Evolutionary conservation across 208 protist genomes (phyloP).

Genomic region (Trypanosoma vivax): DNA sequence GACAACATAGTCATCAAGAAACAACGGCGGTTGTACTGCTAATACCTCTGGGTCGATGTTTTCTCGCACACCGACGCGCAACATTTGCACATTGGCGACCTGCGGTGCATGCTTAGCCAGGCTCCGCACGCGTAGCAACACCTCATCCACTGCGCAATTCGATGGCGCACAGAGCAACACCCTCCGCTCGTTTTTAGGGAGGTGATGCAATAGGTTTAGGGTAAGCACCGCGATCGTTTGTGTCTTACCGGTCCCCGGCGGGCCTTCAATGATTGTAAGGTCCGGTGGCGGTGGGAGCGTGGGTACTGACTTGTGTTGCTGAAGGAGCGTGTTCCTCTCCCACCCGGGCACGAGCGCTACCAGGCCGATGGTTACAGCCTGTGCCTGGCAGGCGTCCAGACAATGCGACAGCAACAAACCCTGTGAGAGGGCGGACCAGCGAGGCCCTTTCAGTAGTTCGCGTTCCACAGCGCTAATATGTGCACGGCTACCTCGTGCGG

Average conservation of each 20-base stretch:
- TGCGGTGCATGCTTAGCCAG: conserved; percentile 18
- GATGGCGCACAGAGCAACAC: conserved; percentile 80
- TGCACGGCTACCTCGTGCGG: conserved; percentile 19
- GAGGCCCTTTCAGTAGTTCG: conserved; percentile 12
- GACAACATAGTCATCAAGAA: conserved; percentile 53
- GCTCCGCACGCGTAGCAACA: conserved; percentile 52
- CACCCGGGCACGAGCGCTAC: conserved; percentile 38
- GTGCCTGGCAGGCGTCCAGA: conserved; percentile 65
- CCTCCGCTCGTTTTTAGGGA: conserved; percentile 20
- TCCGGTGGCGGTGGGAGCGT: conserved; percentile 23
- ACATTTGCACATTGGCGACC: conserved; percentile 18
- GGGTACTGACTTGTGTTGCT: neutral
- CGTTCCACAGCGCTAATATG: conserved; percentile 24
- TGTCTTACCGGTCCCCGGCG: conserved; percentile 88
- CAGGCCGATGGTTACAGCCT: conserved; percentile 52
- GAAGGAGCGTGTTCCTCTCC: conserved; percentile 11
- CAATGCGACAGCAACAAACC: conserved; percentile 27
- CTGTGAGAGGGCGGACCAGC: conserved; percentile 2
- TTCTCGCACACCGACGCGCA: conserved; percentile 67
- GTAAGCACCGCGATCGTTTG: conserved; percentile 76
- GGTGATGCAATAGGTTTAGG: conserved; percentile 59
- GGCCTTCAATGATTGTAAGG: conserved; percentile 77
- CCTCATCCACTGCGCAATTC: conserved; percentile 85
- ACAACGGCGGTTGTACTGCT: conserved; percentile 32
- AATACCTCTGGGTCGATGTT: conserved; percentile 58